Evolutionary conservation across 768 basidiomycete species (phyloP), one percentile per base, ranked within the genome.

Genomic region (Phallus indusiatus): DNA sequence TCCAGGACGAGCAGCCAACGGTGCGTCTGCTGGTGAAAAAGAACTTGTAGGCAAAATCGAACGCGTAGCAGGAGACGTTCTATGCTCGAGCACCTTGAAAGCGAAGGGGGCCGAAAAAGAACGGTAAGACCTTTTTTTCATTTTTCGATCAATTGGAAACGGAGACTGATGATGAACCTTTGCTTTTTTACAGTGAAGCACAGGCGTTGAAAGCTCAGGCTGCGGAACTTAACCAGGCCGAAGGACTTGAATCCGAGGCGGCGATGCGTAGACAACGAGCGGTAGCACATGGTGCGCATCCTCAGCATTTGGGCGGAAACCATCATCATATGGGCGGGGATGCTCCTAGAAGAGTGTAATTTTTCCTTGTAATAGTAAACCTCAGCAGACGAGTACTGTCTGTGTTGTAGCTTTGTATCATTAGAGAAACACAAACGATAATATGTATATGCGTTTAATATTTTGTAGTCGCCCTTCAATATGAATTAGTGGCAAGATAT

Each of bases 221-320:
- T 24, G 66, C 68, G 7, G 81, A 82, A 64, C 69, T 82, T 18
- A 71, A 75, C 2, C 78, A 81, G 64, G 81, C 81, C 17, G 79
- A 82, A 66, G 74, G 77, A 12, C 70, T 82, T 6, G 81, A 82
- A 66, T 68, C 69, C 5, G 80, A 81, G 63, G 81, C 80, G 10
- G 42, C 72, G 42, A 63, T 73, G 67, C 73, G 76, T 35, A 75
- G 80, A 20, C 78, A 81, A 60, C 73, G 79, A 9, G 81, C 80
- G 5, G 79, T 81, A 22, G 78, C 70, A 12, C 78, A 80, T 63
- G 80, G 80, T 76, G 53, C 53, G 1, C 21, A 54, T 35, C 53
- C 53, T 24, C 53, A 54, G 14, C 53, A 54, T 35, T 20, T 54
- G 28, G 24, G 53, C 18, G 53, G 5, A 7, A 28, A 28, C 7